These are phyloP conservation scores for Hanseniaspora clermontiae DNA, from an alignment of 805 yeast species.

Conservation along the genomic window DNA sequence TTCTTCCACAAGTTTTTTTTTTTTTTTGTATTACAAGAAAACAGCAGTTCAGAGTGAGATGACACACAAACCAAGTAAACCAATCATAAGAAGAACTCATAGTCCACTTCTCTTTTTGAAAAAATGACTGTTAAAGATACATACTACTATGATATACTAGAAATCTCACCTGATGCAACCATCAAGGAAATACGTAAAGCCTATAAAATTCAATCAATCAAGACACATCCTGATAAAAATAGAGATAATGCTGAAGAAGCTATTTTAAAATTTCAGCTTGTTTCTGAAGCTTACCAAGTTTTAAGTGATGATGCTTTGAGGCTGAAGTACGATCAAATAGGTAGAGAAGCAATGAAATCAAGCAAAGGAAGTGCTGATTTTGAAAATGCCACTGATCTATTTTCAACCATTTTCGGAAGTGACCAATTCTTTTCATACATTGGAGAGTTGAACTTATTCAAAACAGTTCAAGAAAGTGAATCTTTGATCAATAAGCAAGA, in stretches of 20 bases:
- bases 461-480: constrained; percentile 41
- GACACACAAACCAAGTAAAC: not conserved
- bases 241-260: constrained; percentile 58
- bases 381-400: constrained; percentile 63
- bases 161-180: constrained; percentile 44
- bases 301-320: constrained; percentile 53
- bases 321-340: constrained; percentile 58
- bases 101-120: not conserved
- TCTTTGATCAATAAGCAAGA: constrained; percentile 4
- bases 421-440: constrained; percentile 77
- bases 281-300: constrained; percentile 65
- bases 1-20: too few relatives aligned
- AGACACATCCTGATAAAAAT: constrained; percentile 72
- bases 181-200: constrained; percentile 65
- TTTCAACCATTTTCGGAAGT: constrained; percentile 71
- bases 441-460: constrained; percentile 73
- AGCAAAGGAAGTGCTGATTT: constrained; percentile 40
- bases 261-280: constrained; percentile 51
- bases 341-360: constrained; percentile 60
- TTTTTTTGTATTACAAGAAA: not conserved
- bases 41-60: not conserved
- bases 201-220: constrained; percentile 61
- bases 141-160: constrained; percentile 56
- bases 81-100: not conserved
- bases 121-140: constrained; percentile 59